A percentile compares a stretch with the other conserved stretches of the same genome.
These are phyloP conservation scores for Myxozyma neotropica DNA, from an alignment of 805 yeast genomes.

Conservation along the genomic window DNA sequence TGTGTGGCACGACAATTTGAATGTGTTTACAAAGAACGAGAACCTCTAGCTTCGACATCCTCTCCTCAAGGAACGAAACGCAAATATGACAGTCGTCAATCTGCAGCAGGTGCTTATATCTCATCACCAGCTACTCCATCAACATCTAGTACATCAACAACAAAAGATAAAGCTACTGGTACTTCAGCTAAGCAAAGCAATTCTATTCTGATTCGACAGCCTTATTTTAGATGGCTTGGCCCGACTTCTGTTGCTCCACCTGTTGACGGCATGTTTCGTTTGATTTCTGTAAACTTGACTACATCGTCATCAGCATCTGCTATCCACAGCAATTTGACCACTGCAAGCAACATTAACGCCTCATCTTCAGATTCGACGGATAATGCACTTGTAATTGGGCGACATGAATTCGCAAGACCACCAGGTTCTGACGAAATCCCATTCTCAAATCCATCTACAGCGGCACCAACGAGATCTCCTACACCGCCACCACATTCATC, in stretches of 20 bases:
- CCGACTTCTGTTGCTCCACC: slow-evolving; percentile 42
- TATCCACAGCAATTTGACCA: neutral
- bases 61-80: neutral
- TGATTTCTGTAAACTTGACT: slow-evolving; percentile 38
- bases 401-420: slow-evolving; percentile 14
- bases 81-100: neutral
- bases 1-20: slow-evolving; percentile 27
- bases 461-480: neutral
- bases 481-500: neutral
- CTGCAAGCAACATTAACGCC: neutral
- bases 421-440: neutral
- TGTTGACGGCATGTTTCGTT: slow-evolving; percentile 36
- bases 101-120: neutral
- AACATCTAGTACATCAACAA: neutral
- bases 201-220: slow-evolving; percentile 33
- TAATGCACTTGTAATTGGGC: slow-evolving; percentile 6
- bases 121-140: neutral
- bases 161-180: too few species aligned
- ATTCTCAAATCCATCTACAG: neutral
- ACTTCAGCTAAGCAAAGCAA: neutral
- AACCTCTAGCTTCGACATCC: neutral
- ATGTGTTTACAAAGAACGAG: slow-evolving; percentile 31
- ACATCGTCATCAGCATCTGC: slow-evolving; percentile 17
- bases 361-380: neutral
- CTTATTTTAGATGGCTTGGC: slow-evolving; percentile 41